phyloP scores from a whole-genome alignment of 352 stramenopile species.

The Detonula confervacea region DNA sequence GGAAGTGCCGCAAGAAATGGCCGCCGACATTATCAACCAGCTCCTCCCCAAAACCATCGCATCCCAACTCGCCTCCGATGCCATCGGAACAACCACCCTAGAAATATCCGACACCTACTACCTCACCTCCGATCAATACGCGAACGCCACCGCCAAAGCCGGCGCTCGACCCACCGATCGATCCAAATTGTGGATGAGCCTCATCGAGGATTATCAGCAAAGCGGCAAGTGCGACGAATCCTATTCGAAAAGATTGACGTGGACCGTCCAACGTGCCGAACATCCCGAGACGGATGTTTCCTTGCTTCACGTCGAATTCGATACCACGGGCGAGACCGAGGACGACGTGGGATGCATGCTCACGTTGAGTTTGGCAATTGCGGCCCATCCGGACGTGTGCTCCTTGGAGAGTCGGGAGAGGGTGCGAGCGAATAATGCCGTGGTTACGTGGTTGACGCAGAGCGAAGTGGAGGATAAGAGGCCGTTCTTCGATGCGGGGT shows the following conservation, averaged over 20 bases:
- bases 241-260: not conserved
- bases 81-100: too few relatives aligned
- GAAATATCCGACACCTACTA: slow-evolving; percentile 24
- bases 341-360: slow-evolving; percentile 23
- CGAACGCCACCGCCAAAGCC: not conserved
- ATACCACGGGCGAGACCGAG: slow-evolving; percentile 17
- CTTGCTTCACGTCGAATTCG: slow-evolving; percentile 20
- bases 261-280: not conserved
- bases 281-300: slow-evolving; percentile 8
- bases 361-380: slow-evolving; percentile 17
- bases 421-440: slow-evolving; percentile 19
- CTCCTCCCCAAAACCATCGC: slow-evolving; percentile 3
- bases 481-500: slow-evolving; percentile 32
- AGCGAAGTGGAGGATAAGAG: slow-evolving; percentile 37
- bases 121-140: slow-evolving; percentile 25
- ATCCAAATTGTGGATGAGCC: slow-evolving; percentile 17
- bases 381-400: slow-evolving; percentile 30
- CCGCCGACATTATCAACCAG: not conserved
- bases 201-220: slow-evolving; percentile 23
- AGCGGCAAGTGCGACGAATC: slow-evolving; percentile 14
- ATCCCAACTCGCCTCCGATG: not conserved
- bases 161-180: slow-evolving; percentile 5
- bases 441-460: slow-evolving; percentile 32
- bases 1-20: not conserved
- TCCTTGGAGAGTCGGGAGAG: slow-evolving; percentile 25